Percentiles rank a stretch among this genome's conserved stretches.
Evolutionary conservation across 2,329 filamentous ascomycete genomes (phyloP).

Genomic region (Cercospora zeae-maydis): DNA sequence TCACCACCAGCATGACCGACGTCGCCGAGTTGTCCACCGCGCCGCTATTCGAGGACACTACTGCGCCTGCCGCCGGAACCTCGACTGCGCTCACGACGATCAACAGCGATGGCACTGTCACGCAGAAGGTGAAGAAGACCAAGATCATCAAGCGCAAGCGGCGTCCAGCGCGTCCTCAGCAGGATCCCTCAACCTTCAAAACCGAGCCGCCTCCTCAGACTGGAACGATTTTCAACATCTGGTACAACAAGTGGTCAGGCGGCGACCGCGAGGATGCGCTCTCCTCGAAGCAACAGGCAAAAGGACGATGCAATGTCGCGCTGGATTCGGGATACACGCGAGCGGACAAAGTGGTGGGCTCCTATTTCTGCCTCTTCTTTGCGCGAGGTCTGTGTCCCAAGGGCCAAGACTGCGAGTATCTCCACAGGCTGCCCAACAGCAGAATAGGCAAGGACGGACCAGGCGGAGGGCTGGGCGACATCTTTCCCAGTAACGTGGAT

Average conservation of each 20-base stretch:
- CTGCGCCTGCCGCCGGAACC: constrained; percentile 20
- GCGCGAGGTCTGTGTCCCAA: constrained; percentile 77
- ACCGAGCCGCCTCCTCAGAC: constrained; percentile 86
- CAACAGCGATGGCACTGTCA: constrained; percentile 34
- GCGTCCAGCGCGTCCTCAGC: constrained; percentile 82
- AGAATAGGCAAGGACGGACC: constrained; percentile 35
- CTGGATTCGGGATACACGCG: constrained; percentile 56
- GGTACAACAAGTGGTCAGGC: constrained; percentile 98
- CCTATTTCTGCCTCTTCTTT: constrained; percentile 91
- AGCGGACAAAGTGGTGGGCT: constrained; percentile 54
- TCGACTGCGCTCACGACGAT: constrained; percentile 24
- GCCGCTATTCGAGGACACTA: constrained; percentile 25
- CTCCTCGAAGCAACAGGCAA: constrained; percentile 74
- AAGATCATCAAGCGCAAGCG: constrained; percentile 91
- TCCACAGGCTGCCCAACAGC: constrained; percentile 75
- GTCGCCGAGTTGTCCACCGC: constrained; percentile 1
- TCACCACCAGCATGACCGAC: constrained; percentile 3
- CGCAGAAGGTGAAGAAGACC: constrained; percentile 67
- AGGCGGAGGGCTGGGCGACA: constrained; percentile 62
- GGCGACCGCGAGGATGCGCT: constrained; percentile 93
- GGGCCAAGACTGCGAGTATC: constrained; percentile 88
- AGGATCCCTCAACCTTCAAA: constrained; percentile 78
- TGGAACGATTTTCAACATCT: constrained; percentile 94
- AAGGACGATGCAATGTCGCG: constrained; percentile 81
- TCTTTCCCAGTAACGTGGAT: constrained; percentile 91